These are phyloP conservation scores for Groenewaldozyma auringiensis DNA, from an alignment of 1,139 yeast genomes.

Conservation along the genomic window DNA sequence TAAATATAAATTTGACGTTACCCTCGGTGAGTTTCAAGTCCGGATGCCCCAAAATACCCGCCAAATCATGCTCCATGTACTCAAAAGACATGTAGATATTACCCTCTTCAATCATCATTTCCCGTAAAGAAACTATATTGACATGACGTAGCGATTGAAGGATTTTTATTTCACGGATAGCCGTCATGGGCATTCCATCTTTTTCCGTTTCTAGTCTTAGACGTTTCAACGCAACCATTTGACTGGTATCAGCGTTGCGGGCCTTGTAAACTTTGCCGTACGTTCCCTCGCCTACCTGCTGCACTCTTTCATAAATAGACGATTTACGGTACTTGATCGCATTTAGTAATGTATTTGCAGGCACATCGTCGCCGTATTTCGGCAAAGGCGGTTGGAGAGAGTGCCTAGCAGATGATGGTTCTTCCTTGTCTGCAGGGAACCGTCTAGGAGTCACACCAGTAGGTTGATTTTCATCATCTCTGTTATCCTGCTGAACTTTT, in stretches of 20 bases:
- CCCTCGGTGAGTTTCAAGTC: conserved; percentile 53
- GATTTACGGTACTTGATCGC: conserved; percentile 12
- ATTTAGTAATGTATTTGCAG: not conserved
- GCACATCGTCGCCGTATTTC: conserved; percentile 4
- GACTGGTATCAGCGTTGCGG: conserved; percentile 55
- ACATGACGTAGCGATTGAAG: conserved; percentile 81
- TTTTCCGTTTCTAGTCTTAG: conserved; percentile 78
- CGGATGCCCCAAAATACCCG: conserved; percentile 79
- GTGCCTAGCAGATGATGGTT: not conserved
- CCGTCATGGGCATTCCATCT: conserved; percentile 95
- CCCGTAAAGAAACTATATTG: conserved; percentile 72
- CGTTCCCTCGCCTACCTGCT: conserved; percentile 76
- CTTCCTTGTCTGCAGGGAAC: not conserved
- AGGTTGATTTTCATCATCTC: not conserved
- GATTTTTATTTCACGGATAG: conserved; percentile 82
- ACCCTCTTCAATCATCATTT: conserved; percentile 80
- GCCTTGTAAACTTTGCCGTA: conserved; percentile 80
- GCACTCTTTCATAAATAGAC: conserved; percentile 36
- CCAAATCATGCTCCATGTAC: conserved; percentile 86
- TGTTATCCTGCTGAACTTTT: not conserved
- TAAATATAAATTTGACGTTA: conserved; percentile 68
- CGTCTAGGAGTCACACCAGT: not conserved
- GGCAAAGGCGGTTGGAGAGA: not conserved
- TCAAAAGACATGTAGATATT: conserved; percentile 87
- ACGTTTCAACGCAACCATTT: conserved; percentile 74